Conservation (phyloP, 257 asterid genomes). For the Perilla frutescens region DNA sequence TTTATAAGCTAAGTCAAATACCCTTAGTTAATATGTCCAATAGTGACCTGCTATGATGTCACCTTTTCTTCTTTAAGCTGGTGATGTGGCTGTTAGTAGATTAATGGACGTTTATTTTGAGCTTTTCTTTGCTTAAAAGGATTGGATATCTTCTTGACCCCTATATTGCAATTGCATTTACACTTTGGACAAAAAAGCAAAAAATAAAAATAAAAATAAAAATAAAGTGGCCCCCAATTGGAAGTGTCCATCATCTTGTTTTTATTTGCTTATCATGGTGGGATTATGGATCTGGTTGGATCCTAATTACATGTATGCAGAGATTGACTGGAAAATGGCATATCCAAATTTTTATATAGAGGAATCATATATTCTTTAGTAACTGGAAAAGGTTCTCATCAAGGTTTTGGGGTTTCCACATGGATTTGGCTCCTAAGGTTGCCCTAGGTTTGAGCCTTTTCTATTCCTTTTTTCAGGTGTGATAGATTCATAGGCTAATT, state of each 20-base stretch:
- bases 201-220: too few relatives aligned
- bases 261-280: background rate
- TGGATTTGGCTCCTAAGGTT: slow-evolving; percentile 12
- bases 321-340: background rate
- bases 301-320: background rate
- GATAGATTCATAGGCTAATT: background rate
- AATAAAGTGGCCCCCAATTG: background rate
- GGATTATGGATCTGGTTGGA: background rate
- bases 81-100: background rate
- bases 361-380: background rate
- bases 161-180: slow-evolving; percentile 11
- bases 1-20: background rate
- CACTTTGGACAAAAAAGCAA: background rate
- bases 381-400: background rate
- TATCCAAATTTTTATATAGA: background rate
- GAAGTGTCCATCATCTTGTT: background rate
- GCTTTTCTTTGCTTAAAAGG: background rate
- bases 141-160: background rate
- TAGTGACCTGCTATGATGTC: slow-evolving; percentile 1
- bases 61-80: slow-evolving; percentile 19
- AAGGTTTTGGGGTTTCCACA: slow-evolving; percentile 5
- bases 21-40: background rate
- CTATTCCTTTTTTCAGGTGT: slow-evolving; percentile 5
- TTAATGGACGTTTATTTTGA: background rate
- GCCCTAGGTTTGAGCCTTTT: slow-evolving; percentile 1